Percentiles rank a stretch among this genome's conserved stretches.
phyloP scores from a whole-genome alignment of 768 basidiomycete genomes.

The Boletales sp. region DNA sequence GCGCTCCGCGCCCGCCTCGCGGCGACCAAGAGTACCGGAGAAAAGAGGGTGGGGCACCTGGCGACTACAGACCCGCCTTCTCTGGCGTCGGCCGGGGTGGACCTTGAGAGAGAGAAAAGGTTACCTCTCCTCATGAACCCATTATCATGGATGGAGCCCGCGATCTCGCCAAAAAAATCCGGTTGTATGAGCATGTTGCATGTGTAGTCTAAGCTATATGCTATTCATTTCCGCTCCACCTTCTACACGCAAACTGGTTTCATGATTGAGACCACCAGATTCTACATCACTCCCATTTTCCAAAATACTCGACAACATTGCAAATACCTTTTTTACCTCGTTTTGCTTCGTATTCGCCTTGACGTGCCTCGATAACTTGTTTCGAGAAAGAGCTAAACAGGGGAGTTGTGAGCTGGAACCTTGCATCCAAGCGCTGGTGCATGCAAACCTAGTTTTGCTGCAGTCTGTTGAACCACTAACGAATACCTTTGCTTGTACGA shows the following conservation, averaged over 20 bases:
- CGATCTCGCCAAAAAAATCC: conserved; percentile 12
- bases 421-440: background rate
- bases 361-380: conserved; percentile 46
- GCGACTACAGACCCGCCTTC: conserved; percentile 87
- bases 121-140: background rate
- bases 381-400: conserved; percentile 46
- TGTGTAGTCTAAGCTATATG: conserved; percentile 27
- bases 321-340: conserved; percentile 18
- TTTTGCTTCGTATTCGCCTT: conserved; percentile 16
- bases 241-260: background rate
- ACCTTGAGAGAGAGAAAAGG: conserved; percentile 54
- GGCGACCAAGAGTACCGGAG: conserved; percentile 85
- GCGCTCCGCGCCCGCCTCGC: conserved; percentile 87
- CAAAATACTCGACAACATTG: conserved; percentile 46
- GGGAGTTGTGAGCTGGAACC: background rate
- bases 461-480: conserved; percentile 47
- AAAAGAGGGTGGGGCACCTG: conserved; percentile 84
- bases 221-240: conserved; percentile 2
- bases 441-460: conserved; percentile 43
- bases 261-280: background rate
- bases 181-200: conserved; percentile 27
- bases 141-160: background rate
- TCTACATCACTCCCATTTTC: conserved; percentile 19
- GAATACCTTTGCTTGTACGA: conserved; percentile 46
- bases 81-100: conserved; percentile 87